phyloP scores from a whole-genome alignment of 805 yeast species.

The Candida vartiovaarae region DNA sequence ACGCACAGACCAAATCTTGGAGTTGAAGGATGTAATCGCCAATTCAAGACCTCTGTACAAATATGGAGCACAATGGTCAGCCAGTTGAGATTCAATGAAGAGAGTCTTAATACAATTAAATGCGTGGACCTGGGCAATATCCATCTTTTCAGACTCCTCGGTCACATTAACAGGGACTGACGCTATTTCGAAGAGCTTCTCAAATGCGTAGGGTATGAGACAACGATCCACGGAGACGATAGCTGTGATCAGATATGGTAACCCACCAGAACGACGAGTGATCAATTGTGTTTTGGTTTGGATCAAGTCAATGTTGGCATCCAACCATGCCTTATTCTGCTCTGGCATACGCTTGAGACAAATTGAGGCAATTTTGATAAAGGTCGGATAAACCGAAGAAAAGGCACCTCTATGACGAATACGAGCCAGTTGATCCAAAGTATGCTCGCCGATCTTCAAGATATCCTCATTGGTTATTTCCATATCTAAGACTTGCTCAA shows the following conservation, averaged over 20 bases:
- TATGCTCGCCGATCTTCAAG: slow-evolving; percentile 38
- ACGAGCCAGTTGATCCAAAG: slow-evolving; percentile 60
- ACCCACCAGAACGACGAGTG: slow-evolving; percentile 88
- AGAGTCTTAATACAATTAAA: slow-evolving; percentile 75
- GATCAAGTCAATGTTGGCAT: slow-evolving; percentile 44
- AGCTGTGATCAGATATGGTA: slow-evolving; percentile 75
- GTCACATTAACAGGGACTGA: slow-evolving; percentile 36
- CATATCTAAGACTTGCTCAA: slow-evolving; percentile 37
- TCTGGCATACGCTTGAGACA: slow-evolving; percentile 35
- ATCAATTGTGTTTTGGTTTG: slow-evolving; percentile 58
- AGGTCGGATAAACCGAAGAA: slow-evolving; percentile 80
- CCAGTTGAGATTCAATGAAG: slow-evolving; percentile 63
- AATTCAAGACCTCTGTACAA: slow-evolving; percentile 53
- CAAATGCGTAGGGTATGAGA: slow-evolving; percentile 44
- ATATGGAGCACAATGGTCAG: slow-evolving; percentile 42
- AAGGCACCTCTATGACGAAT: slow-evolving; percentile 91
- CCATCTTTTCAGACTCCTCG: slow-evolving; percentile 48
- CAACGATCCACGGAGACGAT: slow-evolving; percentile 42
- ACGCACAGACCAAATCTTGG: slow-evolving; percentile 75
- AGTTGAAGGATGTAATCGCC: slow-evolving; percentile 55
- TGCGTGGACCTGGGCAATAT: slow-evolving; percentile 91
- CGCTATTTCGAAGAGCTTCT: slow-evolving; percentile 48
- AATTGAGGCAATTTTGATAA: slow-evolving; percentile 55
- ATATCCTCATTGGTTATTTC: slow-evolving; percentile 21
- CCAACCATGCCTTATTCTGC: slow-evolving; percentile 52